phyloP scores from a whole-genome alignment of 306 rosid genomes.

The Quercus bicolor region DNA sequence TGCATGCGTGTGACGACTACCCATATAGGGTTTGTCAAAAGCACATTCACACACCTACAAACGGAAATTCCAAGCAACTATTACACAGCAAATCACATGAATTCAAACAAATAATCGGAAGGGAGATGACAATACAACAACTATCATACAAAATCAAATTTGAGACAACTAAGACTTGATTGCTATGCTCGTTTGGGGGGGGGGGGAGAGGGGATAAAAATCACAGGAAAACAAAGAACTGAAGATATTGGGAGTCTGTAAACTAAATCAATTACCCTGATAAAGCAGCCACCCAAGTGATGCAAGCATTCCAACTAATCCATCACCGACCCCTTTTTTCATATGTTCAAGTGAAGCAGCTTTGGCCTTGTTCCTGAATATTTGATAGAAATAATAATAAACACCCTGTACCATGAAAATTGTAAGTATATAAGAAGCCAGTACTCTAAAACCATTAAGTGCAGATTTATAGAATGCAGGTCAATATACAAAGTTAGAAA shows the following conservation, averaged over 20 bases:
- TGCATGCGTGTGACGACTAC: conserved; percentile 92
- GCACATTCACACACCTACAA: conserved; percentile 90
- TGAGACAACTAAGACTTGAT: not conserved
- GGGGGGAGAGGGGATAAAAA: not conserved
- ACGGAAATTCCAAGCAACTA: conserved; percentile 17
- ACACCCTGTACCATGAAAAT: conserved; percentile 88
- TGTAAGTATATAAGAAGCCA: conserved; percentile 41
- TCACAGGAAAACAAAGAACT: not conserved
- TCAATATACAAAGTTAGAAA: not conserved
- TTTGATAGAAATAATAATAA: conserved; percentile 99
- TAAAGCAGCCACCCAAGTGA: conserved; percentile 93
- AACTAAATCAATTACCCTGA: conserved; percentile 54
- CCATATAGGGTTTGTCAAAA: conserved; percentile 94
- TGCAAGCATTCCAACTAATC: conserved; percentile 88
- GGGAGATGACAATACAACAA: not conserved
- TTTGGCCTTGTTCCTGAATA: conserved; percentile 94
- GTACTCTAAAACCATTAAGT: conserved; percentile 20
- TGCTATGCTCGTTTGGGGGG: not conserved
- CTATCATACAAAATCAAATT: not conserved
- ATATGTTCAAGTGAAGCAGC: conserved; percentile 53
- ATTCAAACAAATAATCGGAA: not conserved
- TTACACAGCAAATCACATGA: conserved; percentile 14
- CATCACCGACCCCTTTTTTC: conserved; percentile 75
- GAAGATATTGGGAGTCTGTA: not conserved
- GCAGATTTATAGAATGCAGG: not conserved